Percentiles rank a stretch among this genome's conserved stretches.
Evolutionary conservation across 2,329 filamentous ascomycete species (phyloP).

Genomic region (Ramularia collo-cygni): DNA sequence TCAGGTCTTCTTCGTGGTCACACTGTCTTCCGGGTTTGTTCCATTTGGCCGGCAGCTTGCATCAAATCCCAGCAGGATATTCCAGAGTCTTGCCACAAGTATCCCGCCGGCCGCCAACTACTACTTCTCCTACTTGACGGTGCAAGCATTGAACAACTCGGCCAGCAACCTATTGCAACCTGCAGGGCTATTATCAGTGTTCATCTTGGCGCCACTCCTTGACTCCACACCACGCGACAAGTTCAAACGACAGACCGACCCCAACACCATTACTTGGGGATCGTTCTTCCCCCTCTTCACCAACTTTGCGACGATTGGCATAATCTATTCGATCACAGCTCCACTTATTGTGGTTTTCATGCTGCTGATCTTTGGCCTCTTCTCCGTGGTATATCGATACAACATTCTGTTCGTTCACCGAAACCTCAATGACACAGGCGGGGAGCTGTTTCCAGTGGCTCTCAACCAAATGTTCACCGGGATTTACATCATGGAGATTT

Average conservation of each 20-base stretch:
- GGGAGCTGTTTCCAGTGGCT: conserved; percentile 81
- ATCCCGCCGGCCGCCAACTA: conserved; percentile 87
- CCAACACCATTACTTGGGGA: conserved; percentile 79
- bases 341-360: conserved; percentile 91
- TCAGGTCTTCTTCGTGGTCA: conserved; percentile 87
- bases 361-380: conserved; percentile 79
- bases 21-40: conserved; percentile 69
- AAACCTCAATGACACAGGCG: conserved; percentile 84
- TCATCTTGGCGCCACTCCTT: conserved; percentile 68
- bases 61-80: conserved; percentile 58
- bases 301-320: conserved; percentile 86
- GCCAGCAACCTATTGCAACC: conserved; percentile 83
- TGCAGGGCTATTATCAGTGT: conserved; percentile 71
- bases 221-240: conserved; percentile 79
- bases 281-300: conserved; percentile 94
- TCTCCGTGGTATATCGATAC: conserved; percentile 96
- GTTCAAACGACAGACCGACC: conserved; percentile 73
- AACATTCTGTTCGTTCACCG: conserved; percentile 92
- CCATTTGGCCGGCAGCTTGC: conserved; percentile 59
- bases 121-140: conserved; percentile 97
- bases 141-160: conserved; percentile 85
- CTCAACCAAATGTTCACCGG: conserved; percentile 96
- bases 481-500: conserved; percentile 89
- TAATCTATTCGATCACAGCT: conserved; percentile 79
- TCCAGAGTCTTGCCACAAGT: conserved; percentile 66